phyloP scores from a whole-genome alignment of 495 filamentous ascomycete genomes.

The Pyrenopolyporus hunteri region DNA sequence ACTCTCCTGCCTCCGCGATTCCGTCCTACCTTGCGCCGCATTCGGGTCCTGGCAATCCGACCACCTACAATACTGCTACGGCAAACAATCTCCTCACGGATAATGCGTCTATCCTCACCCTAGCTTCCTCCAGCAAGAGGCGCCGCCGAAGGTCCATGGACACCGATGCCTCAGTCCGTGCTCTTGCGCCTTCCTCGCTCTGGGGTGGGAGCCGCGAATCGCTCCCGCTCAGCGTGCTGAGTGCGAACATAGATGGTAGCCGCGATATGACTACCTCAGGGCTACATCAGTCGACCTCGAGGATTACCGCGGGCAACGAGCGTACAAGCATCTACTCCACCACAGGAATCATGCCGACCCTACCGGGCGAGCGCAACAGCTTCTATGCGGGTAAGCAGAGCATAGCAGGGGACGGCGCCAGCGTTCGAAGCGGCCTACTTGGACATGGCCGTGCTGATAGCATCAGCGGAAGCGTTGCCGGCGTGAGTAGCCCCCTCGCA shows the following conservation, averaged over 20 bases:
- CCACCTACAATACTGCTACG: constrained; percentile 85
- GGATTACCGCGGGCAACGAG: constrained; percentile 68
- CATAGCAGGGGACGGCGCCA: constrained; percentile 70
- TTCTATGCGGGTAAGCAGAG: constrained; percentile 75
- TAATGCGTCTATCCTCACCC: constrained; percentile 92
- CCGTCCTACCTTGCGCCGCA: constrained; percentile 73
- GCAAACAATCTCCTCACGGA: constrained; percentile 93
- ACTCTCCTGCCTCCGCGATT: constrained; percentile 75
- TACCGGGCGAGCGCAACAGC: constrained; percentile 78
- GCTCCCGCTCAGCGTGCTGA: constrained; percentile 86
- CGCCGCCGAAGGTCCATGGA: constrained; percentile 88
- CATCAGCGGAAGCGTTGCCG: constrained; percentile 74
- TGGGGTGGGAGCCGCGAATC: constrained; percentile 90
- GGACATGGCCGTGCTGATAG: constrained; percentile 84
- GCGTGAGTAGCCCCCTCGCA: constrained; percentile 65
- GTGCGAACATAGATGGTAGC: constrained; percentile 67
- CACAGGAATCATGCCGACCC: constrained; percentile 68
- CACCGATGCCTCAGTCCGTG: constrained; percentile 93
- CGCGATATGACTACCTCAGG: background rate
- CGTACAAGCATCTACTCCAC: constrained; percentile 86
- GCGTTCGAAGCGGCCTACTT: constrained; percentile 75
- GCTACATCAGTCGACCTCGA: constrained; percentile 64
- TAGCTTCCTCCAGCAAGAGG: constrained; percentile 94
- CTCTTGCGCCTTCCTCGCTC: constrained; percentile 86
- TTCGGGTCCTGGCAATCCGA: constrained; percentile 63